These are phyloP conservation scores for Leucocoprinus sp. DNA, from an alignment of 768 basidiomycete genomes.

Conservation along the genomic window DNA sequence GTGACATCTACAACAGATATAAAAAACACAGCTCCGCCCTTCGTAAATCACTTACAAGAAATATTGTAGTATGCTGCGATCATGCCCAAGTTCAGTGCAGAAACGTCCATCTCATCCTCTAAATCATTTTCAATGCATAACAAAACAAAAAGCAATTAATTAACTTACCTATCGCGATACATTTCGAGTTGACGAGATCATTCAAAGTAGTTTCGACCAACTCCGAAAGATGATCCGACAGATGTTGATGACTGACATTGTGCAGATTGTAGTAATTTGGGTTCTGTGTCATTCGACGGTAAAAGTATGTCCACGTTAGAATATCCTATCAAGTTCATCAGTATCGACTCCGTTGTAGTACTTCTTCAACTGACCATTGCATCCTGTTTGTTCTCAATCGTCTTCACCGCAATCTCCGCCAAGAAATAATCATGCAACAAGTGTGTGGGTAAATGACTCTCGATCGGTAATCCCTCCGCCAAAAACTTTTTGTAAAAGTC, in stretches of 20 bases:
- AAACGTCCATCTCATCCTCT: constrained; percentile 93
- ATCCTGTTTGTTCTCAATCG: constrained; percentile 98
- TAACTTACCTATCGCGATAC: constrained; percentile 76
- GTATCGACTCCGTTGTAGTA: background rate
- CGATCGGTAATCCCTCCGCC: constrained; percentile 94
- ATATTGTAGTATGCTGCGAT: constrained; percentile 97
- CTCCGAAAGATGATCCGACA: constrained; percentile 94
- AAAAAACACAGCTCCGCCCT: background rate
- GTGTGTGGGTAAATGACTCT: constrained; percentile 87
- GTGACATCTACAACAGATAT: constrained; percentile 61
- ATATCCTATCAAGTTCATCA: constrained; percentile 55
- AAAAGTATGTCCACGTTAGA: constrained; percentile 98
- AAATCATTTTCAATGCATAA: background rate
- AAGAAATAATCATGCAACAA: constrained; percentile 95
- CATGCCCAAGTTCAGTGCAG: constrained; percentile 93
- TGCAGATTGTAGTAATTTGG: constrained; percentile 93
- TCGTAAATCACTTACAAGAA: constrained; percentile 49
- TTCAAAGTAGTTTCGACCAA: constrained; percentile 88
- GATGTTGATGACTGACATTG: constrained; percentile 91
- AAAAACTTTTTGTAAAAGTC: constrained; percentile 99
- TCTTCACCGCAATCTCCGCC: constrained; percentile 96
- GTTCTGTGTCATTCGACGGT: constrained; percentile 95
- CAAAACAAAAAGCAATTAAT: background rate
- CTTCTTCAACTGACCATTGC: constrained; percentile 56
- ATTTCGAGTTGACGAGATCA: constrained; percentile 91